Evolutionary conservation across 2,329 filamentous ascomycete species (phyloP).

Genomic region (Fusarium virguliforme): DNA sequence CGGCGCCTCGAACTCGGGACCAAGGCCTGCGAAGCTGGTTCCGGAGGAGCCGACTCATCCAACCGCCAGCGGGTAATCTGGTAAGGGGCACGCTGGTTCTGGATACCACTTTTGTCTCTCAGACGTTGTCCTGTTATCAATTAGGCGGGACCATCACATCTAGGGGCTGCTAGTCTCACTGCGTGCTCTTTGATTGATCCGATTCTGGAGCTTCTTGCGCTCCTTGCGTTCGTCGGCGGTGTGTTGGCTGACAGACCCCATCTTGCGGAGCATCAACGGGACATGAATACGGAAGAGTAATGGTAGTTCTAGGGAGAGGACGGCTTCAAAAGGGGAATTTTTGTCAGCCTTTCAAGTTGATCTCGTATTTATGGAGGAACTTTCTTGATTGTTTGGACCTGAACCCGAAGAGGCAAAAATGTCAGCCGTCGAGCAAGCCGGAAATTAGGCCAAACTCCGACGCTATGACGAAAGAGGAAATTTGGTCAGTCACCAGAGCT

Average conservation of each 20-base stretch:
- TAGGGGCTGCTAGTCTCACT: slow-evolving; percentile 19
- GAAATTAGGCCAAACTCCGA: slow-evolving; percentile 12
- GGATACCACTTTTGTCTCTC: neutral
- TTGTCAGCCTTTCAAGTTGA: neutral
- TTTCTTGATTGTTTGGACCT: neutral
- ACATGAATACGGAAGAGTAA: neutral
- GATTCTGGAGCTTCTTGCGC: slow-evolving; percentile 32
- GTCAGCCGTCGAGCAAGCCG: slow-evolving; percentile 32
- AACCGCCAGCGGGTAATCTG: slow-evolving; percentile 37
- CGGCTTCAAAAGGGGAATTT: neutral
- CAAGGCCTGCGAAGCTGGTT: neutral
- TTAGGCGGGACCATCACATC: neutral
- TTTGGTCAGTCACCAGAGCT: slow-evolving; percentile 32
- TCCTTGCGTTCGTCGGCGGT: slow-evolving; percentile 22
- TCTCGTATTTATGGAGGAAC: neutral
- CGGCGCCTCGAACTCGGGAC: neutral
- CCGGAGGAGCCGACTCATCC: neutral
- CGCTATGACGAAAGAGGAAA: slow-evolving; percentile 33
- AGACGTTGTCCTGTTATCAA: slow-evolving; percentile 21
- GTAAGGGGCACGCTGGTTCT: slow-evolving; percentile 13
- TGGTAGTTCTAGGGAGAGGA: neutral
- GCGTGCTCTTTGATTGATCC: slow-evolving; percentile 38
- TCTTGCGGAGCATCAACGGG: neutral
- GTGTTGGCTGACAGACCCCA: neutral
- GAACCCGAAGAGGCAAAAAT: slow-evolving; percentile 23